These are phyloP conservation scores for Cyphellophora europaea DNA, from an alignment of 2,329 filamentous ascomycete species.

Conservation along the genomic window DNA sequence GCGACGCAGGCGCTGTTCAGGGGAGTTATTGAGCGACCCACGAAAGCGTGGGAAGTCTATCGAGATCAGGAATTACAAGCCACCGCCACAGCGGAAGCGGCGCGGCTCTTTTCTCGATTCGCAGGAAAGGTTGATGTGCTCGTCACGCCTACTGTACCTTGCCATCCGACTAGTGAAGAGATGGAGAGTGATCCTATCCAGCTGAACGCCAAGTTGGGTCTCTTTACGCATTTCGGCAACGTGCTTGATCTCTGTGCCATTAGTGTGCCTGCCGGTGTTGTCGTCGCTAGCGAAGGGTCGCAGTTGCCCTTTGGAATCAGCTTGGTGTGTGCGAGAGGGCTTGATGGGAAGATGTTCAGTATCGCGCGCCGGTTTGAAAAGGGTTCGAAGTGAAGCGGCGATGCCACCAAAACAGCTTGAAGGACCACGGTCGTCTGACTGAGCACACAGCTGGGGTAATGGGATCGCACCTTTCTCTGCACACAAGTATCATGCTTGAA, in stretches of 20 bases:
- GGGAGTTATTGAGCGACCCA: slow-evolving; percentile 26
- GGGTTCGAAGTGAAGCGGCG: too few species aligned
- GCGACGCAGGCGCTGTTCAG: slow-evolving; percentile 39
- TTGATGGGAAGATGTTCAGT: slow-evolving; percentile 37
- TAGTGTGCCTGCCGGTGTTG: slow-evolving; percentile 42
- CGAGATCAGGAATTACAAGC: slow-evolving; percentile 38
- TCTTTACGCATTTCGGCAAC: slow-evolving; percentile 53
- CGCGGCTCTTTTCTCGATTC: not conserved
- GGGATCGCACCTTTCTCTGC: too few species aligned
- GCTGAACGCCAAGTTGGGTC: slow-evolving; percentile 45
- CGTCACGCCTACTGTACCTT: slow-evolving; percentile 49
- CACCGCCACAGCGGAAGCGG: slow-evolving; percentile 18
- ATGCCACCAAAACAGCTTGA: too few species aligned
- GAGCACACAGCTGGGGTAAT: too few species aligned
- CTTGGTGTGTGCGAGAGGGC: slow-evolving; percentile 28
- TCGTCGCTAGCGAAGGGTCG: slow-evolving; percentile 8
- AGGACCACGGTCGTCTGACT: too few species aligned
- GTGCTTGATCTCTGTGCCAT: slow-evolving; percentile 49
- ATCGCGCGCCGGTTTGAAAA: slow-evolving; percentile 34
- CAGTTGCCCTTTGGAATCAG: slow-evolving; percentile 20
- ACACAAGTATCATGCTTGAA: too few species aligned
- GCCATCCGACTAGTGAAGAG: slow-evolving; percentile 41
- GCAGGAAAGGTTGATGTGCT: slow-evolving; percentile 34
- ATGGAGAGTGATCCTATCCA: slow-evolving; percentile 42
- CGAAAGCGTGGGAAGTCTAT: slow-evolving; percentile 39